Conservation (phyloP, 2,329 filamentous ascomycete species). For the Penicillium glabrum region DNA sequence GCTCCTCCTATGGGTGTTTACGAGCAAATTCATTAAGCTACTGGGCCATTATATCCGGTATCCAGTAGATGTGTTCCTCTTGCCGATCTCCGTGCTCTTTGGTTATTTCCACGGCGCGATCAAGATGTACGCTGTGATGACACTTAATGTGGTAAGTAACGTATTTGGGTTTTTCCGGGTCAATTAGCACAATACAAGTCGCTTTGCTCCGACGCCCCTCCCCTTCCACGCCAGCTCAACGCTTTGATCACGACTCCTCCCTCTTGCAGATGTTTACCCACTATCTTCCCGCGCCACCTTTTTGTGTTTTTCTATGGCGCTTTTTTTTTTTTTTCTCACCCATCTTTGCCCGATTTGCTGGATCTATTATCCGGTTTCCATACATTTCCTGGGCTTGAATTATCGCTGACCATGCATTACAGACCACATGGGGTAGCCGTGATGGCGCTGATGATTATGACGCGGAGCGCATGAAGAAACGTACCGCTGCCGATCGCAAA, state of each 20-base stretch:
- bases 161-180: constrained; percentile 5
- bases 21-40: constrained; percentile 89
- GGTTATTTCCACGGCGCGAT: constrained; percentile 91
- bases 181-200: neutral
- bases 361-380: neutral
- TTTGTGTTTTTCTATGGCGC: constrained; percentile 2
- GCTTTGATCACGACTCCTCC: constrained; percentile 26
- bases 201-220: constrained; percentile 12
- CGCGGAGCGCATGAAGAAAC: constrained; percentile 62
- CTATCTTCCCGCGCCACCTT: constrained; percentile 13
- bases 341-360: neutral
- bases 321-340: neutral
- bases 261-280: constrained; percentile 23
- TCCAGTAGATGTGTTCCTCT: constrained; percentile 74
- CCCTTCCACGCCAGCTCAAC: constrained; percentile 20
- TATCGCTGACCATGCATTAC: constrained; percentile 17
- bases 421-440: constrained; percentile 96
- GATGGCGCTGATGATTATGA: constrained; percentile 87
- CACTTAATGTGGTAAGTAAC: constrained; percentile 73
- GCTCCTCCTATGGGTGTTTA: constrained; percentile 74
- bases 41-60: constrained; percentile 82
- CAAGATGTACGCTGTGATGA: constrained; percentile 84
- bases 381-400: neutral
- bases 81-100: constrained; percentile 85
- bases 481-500: constrained; percentile 35